Conservation (phyloP, 192 early-diverging fungal genomes). For the Entomortierella beljakovae region DNA sequence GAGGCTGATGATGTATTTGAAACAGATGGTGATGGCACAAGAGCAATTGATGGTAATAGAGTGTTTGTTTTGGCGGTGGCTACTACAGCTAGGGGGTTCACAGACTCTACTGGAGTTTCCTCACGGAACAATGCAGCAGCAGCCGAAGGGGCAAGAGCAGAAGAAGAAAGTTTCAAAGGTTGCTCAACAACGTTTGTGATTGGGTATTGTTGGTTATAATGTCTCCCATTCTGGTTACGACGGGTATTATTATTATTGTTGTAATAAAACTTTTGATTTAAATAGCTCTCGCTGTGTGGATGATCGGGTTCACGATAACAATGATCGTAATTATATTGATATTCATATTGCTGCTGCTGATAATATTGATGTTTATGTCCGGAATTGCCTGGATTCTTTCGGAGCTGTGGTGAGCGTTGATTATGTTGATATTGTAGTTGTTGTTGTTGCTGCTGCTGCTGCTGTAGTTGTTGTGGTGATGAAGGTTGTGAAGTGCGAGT, state of each 20-base stretch:
- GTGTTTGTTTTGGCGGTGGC: too few species aligned
- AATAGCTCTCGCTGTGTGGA: constrained; percentile 2
- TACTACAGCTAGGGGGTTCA: neutral
- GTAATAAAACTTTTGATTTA: neutral
- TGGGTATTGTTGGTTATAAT: neutral
- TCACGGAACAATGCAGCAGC: neutral
- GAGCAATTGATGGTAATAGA: neutral
- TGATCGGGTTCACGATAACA: constrained; percentile 7
- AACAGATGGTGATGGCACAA: neutral
- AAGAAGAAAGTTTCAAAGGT: neutral
- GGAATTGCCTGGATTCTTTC: constrained; percentile 7
- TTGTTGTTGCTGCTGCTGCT: constrained; percentile 7
- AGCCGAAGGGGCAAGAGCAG: neutral
- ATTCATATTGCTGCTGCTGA: constrained; percentile 20
- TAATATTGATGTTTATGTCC: constrained; percentile 29
- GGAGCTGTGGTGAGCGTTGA: constrained; percentile 11
- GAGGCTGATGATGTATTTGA: constrained; percentile 1
- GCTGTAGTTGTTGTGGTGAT: constrained; percentile 2
- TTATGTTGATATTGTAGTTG: constrained; percentile 13
- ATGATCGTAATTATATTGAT: constrained; percentile 2
- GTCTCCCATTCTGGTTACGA: neutral
- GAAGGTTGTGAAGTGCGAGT: neutral
- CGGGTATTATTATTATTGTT: neutral
- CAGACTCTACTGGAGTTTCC: neutral
- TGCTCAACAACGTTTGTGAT: neutral